Evolutionary conservation across 2,329 filamentous ascomycete species (phyloP).

Genomic region (Aspergillus hortae): DNA sequence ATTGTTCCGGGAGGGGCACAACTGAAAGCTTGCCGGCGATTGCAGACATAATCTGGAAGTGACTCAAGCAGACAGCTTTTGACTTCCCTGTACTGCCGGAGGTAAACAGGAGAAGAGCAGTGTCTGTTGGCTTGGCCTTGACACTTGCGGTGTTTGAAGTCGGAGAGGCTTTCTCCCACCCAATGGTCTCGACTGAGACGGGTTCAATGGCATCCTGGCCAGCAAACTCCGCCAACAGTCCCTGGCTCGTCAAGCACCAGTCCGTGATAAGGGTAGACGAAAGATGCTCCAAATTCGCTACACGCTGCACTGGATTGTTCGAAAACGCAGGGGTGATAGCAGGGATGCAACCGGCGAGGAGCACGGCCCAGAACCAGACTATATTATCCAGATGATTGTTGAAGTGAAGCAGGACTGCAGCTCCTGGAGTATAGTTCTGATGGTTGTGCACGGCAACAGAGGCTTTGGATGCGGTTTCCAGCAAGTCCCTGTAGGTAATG

Average conservation of each 20-base stretch:
- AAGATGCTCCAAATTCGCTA: not conserved
- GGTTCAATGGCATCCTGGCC: conserved; percentile 1
- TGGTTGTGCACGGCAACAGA: not conserved
- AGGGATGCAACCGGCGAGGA: conserved; percentile 35
- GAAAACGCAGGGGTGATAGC: conserved; percentile 34
- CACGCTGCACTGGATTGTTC: conserved; percentile 10
- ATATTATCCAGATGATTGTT: conserved; percentile 36
- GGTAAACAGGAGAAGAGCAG: conserved; percentile 49
- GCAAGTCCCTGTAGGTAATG: not conserved
- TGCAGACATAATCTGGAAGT: conserved; percentile 43
- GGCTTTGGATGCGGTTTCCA: not conserved
- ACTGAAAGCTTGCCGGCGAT: conserved; percentile 37
- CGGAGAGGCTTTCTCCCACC: not conserved
- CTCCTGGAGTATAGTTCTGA: not conserved
- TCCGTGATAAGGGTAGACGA: not conserved
- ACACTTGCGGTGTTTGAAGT: not conserved
- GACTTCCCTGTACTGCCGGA: conserved; percentile 52
- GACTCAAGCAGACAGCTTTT: conserved; percentile 48
- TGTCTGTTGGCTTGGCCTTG: conserved; percentile 8
- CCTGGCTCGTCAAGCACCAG: not conserved
- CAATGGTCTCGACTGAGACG: not conserved
- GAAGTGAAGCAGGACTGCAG: conserved; percentile 26
- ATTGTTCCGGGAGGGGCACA: conserved; percentile 25
- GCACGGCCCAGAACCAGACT: conserved; percentile 40
- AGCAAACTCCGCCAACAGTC: conserved; percentile 4